Evolutionary conservation across 2,329 filamentous ascomycete genomes (phyloP), one percentile per base, ranked within the genome.

Genomic region (Aspergillus ibericus): DNA sequence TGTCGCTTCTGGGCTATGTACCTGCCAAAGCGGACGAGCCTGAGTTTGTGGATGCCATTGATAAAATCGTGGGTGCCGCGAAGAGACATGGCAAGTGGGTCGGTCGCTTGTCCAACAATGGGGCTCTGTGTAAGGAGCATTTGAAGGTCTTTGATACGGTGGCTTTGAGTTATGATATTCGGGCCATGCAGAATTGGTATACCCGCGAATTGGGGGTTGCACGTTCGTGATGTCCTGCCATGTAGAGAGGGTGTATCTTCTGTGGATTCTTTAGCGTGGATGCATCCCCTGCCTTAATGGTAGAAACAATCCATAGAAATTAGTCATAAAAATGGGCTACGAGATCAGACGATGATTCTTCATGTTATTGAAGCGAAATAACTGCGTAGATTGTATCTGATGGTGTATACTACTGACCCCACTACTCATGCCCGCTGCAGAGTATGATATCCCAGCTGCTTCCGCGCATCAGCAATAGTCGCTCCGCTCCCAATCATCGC

Each of bases 111-210:
- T 42, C 38, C 2, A 42, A 42, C 20, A 20, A 42, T 15, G 38
- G 38, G 38, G n/a, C 38, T 2, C 13, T 42, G 13, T 59, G 74
- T 8, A 81, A 80, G 70, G 70, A 79, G 59, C 72, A 67, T 15
- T 66, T 68, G 47, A 57, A 70, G 20, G 66, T 55, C 13, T 81
- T 75, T 63, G 80, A 82, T 59, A 80, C 74, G 0, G 77, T 79
- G 15, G 77, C 79, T 8, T 74, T 82, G 20, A 80, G 73, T 3
- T 74, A 73, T 27, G 79, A 82, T 55, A 77, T 73, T 1, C 77
- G 77, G 65, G 79, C 80, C 0, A 78, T 82, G 53, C 80, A 81
- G 56, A 80, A 80, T 55, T 81, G 79, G 79, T 82, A 81, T 60
- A 76, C 70, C 13, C 12, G 38, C 13, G 38, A 42, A 13, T 42